These are phyloP conservation scores for Clathrus columnatus DNA, from an alignment of 768 basidiomycete species.

Conservation along the genomic window DNA sequence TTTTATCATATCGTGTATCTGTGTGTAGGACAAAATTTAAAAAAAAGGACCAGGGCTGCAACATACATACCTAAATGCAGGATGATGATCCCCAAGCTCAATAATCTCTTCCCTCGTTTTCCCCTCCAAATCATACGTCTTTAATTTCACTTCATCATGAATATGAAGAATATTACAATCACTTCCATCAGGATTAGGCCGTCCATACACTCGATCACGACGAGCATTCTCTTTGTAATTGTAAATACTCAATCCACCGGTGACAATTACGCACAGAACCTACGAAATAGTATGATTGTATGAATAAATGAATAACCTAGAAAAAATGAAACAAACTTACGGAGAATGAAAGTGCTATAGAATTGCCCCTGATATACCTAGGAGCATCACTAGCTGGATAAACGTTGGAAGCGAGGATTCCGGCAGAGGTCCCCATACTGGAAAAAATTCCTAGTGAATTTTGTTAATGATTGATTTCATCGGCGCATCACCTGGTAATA, in stretches of 20 bases:
- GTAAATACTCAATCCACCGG: constrained; percentile 19
- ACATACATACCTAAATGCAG: constrained; percentile 5
- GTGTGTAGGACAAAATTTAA: too few species aligned
- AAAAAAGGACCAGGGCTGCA: too few species aligned
- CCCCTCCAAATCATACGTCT: constrained; percentile 5
- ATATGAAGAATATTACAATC: constrained; percentile 3
- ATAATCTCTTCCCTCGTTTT: neutral
- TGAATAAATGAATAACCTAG: neutral
- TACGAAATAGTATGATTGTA: neutral
- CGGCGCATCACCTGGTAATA: neutral
- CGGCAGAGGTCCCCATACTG: constrained; percentile 19
- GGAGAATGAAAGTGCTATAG: constrained; percentile 18
- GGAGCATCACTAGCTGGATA: constrained; percentile 16
- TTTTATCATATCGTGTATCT: too few species aligned
- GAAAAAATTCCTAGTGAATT: constrained; percentile 14
- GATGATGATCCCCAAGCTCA: constrained; percentile 6
- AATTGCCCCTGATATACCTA: constrained; percentile 18
- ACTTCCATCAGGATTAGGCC: constrained; percentile 14
- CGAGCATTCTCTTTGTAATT: constrained; percentile 26
- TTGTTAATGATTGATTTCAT: neutral
- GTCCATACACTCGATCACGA: constrained; percentile 25
- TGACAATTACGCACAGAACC: constrained; percentile 13
- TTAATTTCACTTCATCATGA: neutral
- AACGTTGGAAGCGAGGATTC: constrained; percentile 16
- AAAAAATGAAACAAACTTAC: neutral